Conservation (phyloP, 345 rosid genomes). For the Citrus sinensis region DVS_A1.0 CM039165.1:37465501-37466000, state of each 20-base stretch:
- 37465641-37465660: not conserved
- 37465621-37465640: not conserved
- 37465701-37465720: conserved; percentile 10
- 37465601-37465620: not conserved
- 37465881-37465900: fast-evolving
- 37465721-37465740: not conserved
- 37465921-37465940: fast-evolving
- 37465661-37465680: conserved; percentile 10
- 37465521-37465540: not conserved
- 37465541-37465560: not conserved
- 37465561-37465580: not conserved
- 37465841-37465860: too few relatives aligned
- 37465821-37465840: too few relatives aligned
- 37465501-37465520: not conserved
- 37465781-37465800: not conserved
- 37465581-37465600: not conserved
- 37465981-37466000: fast-evolving
- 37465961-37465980: too few relatives aligned
- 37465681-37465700: not conserved
- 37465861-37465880: too few relatives aligned
- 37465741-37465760: not conserved
- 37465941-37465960: too few relatives aligned
- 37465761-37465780: not conserved
- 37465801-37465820: too few relatives aligned
- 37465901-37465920: fast-evolving